Conservation (phyloP, 768 basidiomycete species). For the Terana coerulea region DNA sequence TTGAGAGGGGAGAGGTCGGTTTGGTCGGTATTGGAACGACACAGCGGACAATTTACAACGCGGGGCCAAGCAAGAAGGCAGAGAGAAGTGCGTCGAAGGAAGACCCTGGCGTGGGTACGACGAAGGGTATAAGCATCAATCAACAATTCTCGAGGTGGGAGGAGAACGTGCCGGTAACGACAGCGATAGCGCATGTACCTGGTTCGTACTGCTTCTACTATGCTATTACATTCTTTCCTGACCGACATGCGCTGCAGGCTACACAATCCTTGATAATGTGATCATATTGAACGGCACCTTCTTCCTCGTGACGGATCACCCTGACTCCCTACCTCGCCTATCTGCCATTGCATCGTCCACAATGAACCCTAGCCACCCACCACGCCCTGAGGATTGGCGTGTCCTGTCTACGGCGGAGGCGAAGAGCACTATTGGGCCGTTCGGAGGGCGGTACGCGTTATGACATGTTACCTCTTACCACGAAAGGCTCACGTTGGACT, state of each 20-base stretch:
- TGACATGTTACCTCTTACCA: background rate
- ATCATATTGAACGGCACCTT: slow-evolving; percentile 68
- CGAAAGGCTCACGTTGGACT: background rate
- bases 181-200: slow-evolving; percentile 58
- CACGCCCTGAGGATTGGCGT: slow-evolving; percentile 55
- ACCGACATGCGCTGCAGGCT: slow-evolving; percentile 57
- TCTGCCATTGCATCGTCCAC: slow-evolving; percentile 43
- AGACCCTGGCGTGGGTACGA: slow-evolving; percentile 20
- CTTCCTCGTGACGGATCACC: slow-evolving; percentile 70
- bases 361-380: slow-evolving; percentile 33
- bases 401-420: slow-evolving; percentile 23
- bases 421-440: slow-evolving; percentile 22
- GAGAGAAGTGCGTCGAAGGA: slow-evolving; percentile 14
- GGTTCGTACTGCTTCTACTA: slow-evolving; percentile 38
- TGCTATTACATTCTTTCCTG: background rate
- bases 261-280: slow-evolving; percentile 81
- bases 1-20: slow-evolving; percentile 48
- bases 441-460: slow-evolving; percentile 26
- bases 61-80: slow-evolving; percentile 13
- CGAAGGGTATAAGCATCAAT: slow-evolving; percentile 36
- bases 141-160: slow-evolving; percentile 57
- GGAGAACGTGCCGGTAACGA: slow-evolving; percentile 49
- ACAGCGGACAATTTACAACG: slow-evolving; percentile 22
- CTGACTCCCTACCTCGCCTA: slow-evolving; percentile 54
- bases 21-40: slow-evolving; percentile 25